A percentile compares a stretch with the other conserved stretches of the same genome.
phyloP scores from a whole-genome alignment of 176 grass and related monocot species.

The Otatea glauca region DNA sequence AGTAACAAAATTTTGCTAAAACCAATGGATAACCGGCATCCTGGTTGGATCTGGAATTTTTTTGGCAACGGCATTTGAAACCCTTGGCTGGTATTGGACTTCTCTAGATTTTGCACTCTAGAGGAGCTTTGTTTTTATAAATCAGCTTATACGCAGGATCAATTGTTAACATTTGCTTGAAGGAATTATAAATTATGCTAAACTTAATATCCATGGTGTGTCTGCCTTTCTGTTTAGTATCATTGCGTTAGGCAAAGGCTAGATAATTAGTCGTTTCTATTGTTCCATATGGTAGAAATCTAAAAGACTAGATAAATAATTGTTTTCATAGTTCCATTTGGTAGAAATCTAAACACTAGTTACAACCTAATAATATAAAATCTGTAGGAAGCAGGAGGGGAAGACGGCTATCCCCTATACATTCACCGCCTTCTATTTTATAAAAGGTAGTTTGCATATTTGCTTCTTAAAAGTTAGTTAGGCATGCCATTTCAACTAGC shows the following conservation, averaged over 20 bases:
- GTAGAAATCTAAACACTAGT: slow-evolving; percentile 2
- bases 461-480: not conserved
- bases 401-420: not conserved
- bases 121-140: not conserved
- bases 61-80: not conserved
- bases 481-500: not conserved
- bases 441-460: slow-evolving; percentile 1
- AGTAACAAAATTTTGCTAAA: not conserved
- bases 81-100: not conserved
- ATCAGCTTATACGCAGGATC: not conserved
- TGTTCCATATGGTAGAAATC: too few relatives aligned
- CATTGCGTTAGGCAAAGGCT: too few relatives aligned
- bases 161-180: not conserved
- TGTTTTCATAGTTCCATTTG: not conserved
- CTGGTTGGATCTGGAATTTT: not conserved
- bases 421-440: not conserved
- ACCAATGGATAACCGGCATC: not conserved
- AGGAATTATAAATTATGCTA: not conserved
- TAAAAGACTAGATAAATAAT: not conserved
- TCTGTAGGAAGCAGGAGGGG: not conserved
- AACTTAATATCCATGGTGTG: not conserved
- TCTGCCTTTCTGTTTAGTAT: too few relatives aligned
- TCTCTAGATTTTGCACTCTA: not conserved
- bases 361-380: slow-evolving; percentile 1
- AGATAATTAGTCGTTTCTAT: too few relatives aligned